Percentiles rank a stretch among this genome's conserved stretches.
phyloP scores from a whole-genome alignment of 306 rosid genomes.

The Dryas drummondii region DNA sequence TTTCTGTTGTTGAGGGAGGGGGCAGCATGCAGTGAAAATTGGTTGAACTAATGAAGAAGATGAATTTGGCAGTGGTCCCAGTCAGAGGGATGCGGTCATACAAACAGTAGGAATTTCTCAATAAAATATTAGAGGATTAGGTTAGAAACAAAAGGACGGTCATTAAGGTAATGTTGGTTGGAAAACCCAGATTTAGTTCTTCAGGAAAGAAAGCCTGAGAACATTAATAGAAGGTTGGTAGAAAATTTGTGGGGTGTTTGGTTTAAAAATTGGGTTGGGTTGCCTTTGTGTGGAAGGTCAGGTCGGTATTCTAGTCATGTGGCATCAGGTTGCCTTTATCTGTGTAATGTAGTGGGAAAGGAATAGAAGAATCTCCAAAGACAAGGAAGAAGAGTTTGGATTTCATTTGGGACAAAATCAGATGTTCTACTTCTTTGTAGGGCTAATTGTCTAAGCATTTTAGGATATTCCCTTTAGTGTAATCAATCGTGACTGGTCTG shows the following conservation, averaged over 20 bases:
- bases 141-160: background rate
- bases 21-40: background rate
- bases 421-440: too few species aligned
- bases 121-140: background rate
- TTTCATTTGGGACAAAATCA: too few species aligned
- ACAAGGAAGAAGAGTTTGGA: too few species aligned
- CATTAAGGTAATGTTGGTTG: background rate
- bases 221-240: background rate
- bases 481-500: too few species aligned
- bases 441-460: too few species aligned
- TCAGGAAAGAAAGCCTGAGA: background rate
- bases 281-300: background rate
- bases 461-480: too few species aligned
- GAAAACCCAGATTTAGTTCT: slow-evolving; percentile 4
- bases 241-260: background rate
- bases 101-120: background rate
- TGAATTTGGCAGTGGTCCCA: background rate
- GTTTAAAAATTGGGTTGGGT: background rate
- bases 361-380: too few species aligned
- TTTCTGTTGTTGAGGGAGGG: background rate
- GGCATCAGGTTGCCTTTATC: too few species aligned
- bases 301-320: background rate
- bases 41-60: slow-evolving; percentile 6
- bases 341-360: too few species aligned
- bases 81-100: background rate